Evolutionary conservation across 1,284 basidiomycete species (phyloP).

Genomic region (Xerocomus minutiporus): DNA sequence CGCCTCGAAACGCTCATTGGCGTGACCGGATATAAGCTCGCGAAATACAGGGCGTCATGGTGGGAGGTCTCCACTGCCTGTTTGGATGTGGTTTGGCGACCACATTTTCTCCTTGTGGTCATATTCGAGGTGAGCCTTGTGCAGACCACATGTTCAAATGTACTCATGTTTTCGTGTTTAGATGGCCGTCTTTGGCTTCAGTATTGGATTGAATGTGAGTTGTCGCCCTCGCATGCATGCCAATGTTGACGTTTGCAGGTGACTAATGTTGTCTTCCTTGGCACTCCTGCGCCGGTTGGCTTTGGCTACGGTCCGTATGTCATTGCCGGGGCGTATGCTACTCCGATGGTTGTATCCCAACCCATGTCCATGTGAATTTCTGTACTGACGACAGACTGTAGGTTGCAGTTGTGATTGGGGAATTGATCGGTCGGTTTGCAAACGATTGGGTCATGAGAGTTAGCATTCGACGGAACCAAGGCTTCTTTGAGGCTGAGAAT

Average conservation of each 20-base stretch:
- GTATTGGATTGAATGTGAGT: conserved; percentile 68
- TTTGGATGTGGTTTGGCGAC: conserved; percentile 58
- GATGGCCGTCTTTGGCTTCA: conserved; percentile 63
- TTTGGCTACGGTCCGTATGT: conserved; percentile 53
- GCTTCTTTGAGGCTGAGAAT: conserved; percentile 68
- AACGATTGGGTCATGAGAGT: conserved; percentile 65
- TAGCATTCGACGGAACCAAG: conserved; percentile 55
- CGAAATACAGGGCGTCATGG: conserved; percentile 58
- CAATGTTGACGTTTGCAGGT: conserved; percentile 37
- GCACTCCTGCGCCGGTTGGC: conserved; percentile 51
- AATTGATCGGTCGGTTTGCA: conserved; percentile 58
- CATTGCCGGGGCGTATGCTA: conserved; percentile 56
- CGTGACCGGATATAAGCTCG: conserved; percentile 58
- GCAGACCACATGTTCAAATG: neutral
- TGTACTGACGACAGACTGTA: conserved; percentile 20
- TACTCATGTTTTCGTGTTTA: conserved; percentile 17
- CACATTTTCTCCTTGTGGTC: conserved; percentile 54
- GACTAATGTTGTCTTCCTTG: conserved; percentile 68
- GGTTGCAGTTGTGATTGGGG: conserved; percentile 65
- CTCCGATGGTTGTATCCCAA: conserved; percentile 48
- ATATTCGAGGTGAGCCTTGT: conserved; percentile 49
- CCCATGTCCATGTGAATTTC: neutral
- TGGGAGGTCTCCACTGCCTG: conserved; percentile 42
- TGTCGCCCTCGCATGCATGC: neutral
- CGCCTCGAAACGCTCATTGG: conserved; percentile 63